Evolutionary conservation across 2,329 filamentous ascomycete species (phyloP).

Genomic region (Basipetospora chlamydospora): DNA sequence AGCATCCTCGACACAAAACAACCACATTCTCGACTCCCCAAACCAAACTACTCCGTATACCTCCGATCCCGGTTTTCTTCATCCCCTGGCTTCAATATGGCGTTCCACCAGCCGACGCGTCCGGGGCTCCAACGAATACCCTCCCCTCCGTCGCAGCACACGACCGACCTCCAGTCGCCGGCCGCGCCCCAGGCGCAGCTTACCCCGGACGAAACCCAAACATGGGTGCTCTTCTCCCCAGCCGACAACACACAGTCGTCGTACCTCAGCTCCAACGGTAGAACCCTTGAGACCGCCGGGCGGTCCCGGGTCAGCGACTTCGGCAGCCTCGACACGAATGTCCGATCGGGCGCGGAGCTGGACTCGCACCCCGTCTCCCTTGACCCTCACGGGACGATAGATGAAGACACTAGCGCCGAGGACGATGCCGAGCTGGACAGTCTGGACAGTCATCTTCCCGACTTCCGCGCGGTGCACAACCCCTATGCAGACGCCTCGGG

Average conservation of each 20-base stretch:
- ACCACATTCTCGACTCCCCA: too few relatives aligned
- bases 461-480: conserved; percentile 54
- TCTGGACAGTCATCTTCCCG: conserved; percentile 79
- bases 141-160: background rate
- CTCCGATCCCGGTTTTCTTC: background rate
- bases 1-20: too few relatives aligned
- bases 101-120: conserved; percentile 45
- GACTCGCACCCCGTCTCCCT: conserved; percentile 14
- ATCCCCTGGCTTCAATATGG: conserved; percentile 27
- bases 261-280: conserved; percentile 53
- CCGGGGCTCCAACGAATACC: conserved; percentile 30
- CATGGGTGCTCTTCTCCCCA: conserved; percentile 93
- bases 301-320: conserved; percentile 66
- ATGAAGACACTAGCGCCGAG: conserved; percentile 28
- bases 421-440: conserved; percentile 80
- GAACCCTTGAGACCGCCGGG: conserved; percentile 49
- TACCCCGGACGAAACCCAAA: conserved; percentile 55
- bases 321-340: conserved; percentile 54
- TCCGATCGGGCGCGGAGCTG: conserved; percentile 4
- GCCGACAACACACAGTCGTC: conserved; percentile 47
- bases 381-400: conserved; percentile 15
- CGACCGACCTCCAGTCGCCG: background rate
- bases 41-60: too few relatives aligned
- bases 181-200: conserved; percentile 16
- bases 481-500: conserved; percentile 24